phyloP scores from a whole-genome alignment of 1,284 basidiomycete genomes.

The Marasmius fiardii region DNA sequence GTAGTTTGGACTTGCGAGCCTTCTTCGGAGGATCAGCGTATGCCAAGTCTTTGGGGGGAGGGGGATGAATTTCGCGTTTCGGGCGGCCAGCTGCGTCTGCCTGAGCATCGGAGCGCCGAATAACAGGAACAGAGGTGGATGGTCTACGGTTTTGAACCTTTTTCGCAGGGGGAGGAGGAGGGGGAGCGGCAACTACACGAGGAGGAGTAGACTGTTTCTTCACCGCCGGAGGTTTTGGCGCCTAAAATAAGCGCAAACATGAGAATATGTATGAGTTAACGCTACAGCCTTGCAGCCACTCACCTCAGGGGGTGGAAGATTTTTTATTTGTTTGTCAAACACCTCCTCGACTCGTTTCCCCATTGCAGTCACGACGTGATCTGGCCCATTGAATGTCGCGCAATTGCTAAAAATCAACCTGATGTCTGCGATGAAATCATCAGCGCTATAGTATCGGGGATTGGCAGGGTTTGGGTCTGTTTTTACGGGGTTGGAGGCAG shows the following conservation, averaged over 20 bases:
- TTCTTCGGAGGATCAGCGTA: slow-evolving; percentile 80
- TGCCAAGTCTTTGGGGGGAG: slow-evolving; percentile 87
- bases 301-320: slow-evolving; percentile 79
- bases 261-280: slow-evolving; percentile 14
- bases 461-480: slow-evolving; percentile 65
- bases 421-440: slow-evolving; percentile 83
- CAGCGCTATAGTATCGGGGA: slow-evolving; percentile 70
- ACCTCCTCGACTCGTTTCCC: slow-evolving; percentile 81
- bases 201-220: slow-evolving; percentile 50
- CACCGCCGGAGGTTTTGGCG: slow-evolving; percentile 44
- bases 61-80: slow-evolving; percentile 96
- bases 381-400: slow-evolving; percentile 88
- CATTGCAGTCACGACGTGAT: slow-evolving; percentile 78
- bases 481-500: slow-evolving; percentile 74
- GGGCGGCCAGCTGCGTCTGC: slow-evolving; percentile 69
- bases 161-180: slow-evolving; percentile 37
- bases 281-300: slow-evolving; percentile 27
- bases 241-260: slow-evolving; percentile 22
- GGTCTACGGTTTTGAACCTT: slow-evolving; percentile 58
- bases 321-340: slow-evolving; percentile 88
- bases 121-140: slow-evolving; percentile 76
- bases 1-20: slow-evolving; percentile 55
- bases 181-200: slow-evolving; percentile 37
- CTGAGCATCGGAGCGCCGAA: slow-evolving; percentile 65
- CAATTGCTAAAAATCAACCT: slow-evolving; percentile 89